Conservation (phyloP, 805 yeast genomes). For the Metschnikowia chrysomelidarum region DNA sequence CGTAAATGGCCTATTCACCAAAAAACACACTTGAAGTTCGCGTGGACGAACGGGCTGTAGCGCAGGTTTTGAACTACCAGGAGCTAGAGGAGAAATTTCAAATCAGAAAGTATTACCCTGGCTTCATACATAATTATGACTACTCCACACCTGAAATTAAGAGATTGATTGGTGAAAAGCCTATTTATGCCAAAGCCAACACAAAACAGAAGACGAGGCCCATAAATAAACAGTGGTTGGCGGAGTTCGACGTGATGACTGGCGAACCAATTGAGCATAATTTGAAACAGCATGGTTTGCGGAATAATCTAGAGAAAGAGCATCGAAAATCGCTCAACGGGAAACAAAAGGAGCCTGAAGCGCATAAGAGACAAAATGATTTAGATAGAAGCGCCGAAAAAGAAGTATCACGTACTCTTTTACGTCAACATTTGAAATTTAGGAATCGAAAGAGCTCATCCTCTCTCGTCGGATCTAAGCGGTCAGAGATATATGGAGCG, state of each 20-base stretch:
- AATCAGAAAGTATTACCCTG: conserved; percentile 39
- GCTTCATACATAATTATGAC: conserved; percentile 36
- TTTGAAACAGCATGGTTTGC: neutral
- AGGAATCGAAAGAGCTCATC: no score
- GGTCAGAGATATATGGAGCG: no score
- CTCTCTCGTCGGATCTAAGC: no score
- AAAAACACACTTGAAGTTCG: no score
- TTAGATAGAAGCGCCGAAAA: no score
- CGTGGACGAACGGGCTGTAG: conserved; percentile 21
- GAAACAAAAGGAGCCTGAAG: no score
- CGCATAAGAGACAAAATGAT: no score
- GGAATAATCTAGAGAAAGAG: conserved; percentile 4
- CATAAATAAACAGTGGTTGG: conserved; percentile 4
- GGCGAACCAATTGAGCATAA: conserved; percentile 6
- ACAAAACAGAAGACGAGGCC: conserved; percentile 12
- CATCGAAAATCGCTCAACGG: no score
- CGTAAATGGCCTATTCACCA: no score
- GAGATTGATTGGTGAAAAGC: conserved; percentile 34
- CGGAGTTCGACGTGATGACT: conserved; percentile 11
- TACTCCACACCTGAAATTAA: conserved; percentile 36
- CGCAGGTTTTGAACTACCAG: conserved; percentile 32
- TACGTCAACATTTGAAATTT: no score
- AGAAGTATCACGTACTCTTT: no score
- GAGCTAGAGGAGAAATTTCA: conserved; percentile 33
- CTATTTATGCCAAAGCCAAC: conserved; percentile 41